Evolutionary conservation across 768 basidiomycete species (phyloP), one percentile per base, ranked within the genome.

Genomic region (Lactarius sanguifluus): DNA sequence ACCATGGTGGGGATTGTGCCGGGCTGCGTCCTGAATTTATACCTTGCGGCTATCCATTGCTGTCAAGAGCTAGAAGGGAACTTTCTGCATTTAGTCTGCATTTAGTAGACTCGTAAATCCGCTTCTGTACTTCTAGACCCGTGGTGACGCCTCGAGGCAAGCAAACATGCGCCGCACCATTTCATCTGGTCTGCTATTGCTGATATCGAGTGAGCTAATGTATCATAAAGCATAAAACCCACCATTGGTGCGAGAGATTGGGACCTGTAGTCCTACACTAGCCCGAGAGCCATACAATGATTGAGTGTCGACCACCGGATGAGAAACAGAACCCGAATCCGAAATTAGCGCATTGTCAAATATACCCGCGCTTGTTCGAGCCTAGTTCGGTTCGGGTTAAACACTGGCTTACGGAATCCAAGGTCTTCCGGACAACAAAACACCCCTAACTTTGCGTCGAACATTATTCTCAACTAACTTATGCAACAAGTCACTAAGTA

Each of bases 21-120:
- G 30, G 54, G 28, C 28, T 6, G 28, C 3, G 34, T 23, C 36
- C 28, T 10, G 57, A 30, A 8, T 54, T 57, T 66, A 66, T 66
- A 62, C 47, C 16, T n/a, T 13, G 2, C 34, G 18, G 12, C 5
- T 23, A 50, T 13, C n/a, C 45, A 12, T 23, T 5, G 20, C 20
- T 59, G 66, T 52, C 65, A 57, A 36, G 30, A 30, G 0, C 4
- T 5, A 12, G 65, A 54, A 58, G 66, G 66, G 61, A 66, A 66
- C 13, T 23, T 59, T 7, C 65, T 66, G 36, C 28, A 30, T 62
- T 57, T 40, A 52, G 59, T 7, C 65, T 66, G 36, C 28, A 30
- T 62, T 57, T 40, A 52, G 59, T 34, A 41, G 25, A 25, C 3
- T 30, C 13, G 3, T 43, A 7, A n/a, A 12, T 36, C 45, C 56